Evolutionary conservation across 75 land plant species (phyloP), one percentile per base, ranked within the genome.

Genomic region (Chamaecyparis obtusa): DNA sequence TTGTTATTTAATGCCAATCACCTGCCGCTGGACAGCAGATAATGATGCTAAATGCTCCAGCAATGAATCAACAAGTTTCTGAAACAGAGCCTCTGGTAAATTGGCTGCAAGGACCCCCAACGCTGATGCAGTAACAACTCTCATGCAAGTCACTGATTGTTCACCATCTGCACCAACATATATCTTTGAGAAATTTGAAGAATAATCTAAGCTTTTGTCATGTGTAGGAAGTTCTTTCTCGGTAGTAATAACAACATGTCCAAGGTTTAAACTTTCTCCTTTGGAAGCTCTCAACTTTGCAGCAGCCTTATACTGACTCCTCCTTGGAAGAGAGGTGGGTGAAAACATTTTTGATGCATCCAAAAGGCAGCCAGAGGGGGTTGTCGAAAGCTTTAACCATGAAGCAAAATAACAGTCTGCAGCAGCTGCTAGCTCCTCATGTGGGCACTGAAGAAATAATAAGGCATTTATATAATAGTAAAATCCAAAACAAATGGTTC

Each of bases 11-110:
- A 4, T 64, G 27, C 16, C 27, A n/a, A 32, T 48, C 88, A 98
- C 99, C 99, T 98, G 99, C 21, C 99, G 89, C 83, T 97, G 99
- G 39, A 96, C 92, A 10, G 97, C 99, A 76, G 96, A 94, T 41
- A 87, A 82, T 46, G 99, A 97, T 76, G 88, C 87, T 83, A 98
- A 90, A 17, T 89, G 90, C 36, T 90, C 92, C 90, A 89, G 90
- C 27, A 97, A 76, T 67, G 94, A 88, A 87, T 93, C 87, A 87
- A 93, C 88, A n/a, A 97, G 90, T 87, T 90, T 83, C 14, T 86
- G 89, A 69, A 90, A 69, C 21, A 95, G 89, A 13, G 89, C 74
- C 15, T 88, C 90, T 72, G 93, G 91, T 88, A 97, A 87, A 87
- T 90, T 93, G 46, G 99, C 93, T 54, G 95, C 96, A 85, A 98